Percentiles rank a stretch among this genome's conserved stretches.
Conservation (phyloP, 805 yeast species). For the Candida boidinii region DNA sequence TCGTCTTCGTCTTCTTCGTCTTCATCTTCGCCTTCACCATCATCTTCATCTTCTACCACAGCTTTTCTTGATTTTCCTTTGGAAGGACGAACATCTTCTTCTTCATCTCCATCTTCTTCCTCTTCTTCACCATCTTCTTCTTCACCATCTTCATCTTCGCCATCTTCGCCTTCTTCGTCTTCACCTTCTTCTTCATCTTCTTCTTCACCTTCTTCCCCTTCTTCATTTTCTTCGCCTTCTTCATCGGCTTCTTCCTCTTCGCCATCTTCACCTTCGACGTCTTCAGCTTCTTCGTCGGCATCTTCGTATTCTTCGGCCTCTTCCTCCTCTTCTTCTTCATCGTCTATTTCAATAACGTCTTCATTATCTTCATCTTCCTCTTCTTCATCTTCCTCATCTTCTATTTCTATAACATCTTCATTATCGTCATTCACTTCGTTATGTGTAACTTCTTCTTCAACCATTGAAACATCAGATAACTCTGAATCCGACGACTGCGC, state of each 20-base stretch:
- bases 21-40: neutral
- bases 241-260: conserved; percentile 7
- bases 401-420: conserved; percentile 2
- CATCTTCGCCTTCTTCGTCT: neutral
- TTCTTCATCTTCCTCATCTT: neutral
- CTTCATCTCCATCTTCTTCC: neutral
- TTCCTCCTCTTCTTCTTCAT: conserved; percentile 1
- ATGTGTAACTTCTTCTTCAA: conserved; percentile 6
- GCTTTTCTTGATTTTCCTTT: neutral
- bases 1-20: conserved; percentile 4
- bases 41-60: neutral
- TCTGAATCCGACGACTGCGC: no score
- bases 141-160: neutral
- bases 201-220: conserved; percentile 1
- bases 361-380: neutral
- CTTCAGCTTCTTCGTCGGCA: neutral
- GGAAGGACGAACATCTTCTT: neutral
- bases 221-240: conserved; percentile 22
- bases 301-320: conserved; percentile 1
- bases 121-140: neutral
- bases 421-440: conserved; percentile 5
- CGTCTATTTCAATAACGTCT: neutral
- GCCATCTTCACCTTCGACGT: conserved; percentile 6
- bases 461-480: conserved; percentile 8
- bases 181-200: conserved; percentile 1